Evolutionary conservation across 352 stramenopile genomes (phyloP).

Genomic region (Blastocystis sp.): DNA sequence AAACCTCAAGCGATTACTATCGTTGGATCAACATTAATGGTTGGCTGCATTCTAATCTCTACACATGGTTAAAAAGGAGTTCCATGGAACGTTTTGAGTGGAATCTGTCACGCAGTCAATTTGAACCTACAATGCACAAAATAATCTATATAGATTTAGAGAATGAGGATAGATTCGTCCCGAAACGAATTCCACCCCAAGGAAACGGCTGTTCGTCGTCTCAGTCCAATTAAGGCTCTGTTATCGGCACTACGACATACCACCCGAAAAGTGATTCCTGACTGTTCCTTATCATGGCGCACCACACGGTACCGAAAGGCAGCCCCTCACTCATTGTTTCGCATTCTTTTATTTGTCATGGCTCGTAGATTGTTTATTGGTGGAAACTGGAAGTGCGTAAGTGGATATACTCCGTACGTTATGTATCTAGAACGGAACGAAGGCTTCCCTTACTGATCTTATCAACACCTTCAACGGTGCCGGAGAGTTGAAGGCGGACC

Average conservation of each 20-base stretch:
- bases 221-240: background rate
- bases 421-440: constrained; percentile 64
- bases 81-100: too few species aligned
- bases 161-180: background rate
- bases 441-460: constrained; percentile 64
- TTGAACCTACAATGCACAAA: background rate
- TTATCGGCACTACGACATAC: background rate
- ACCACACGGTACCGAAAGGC: background rate
- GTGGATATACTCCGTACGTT: constrained; percentile 59
- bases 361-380: constrained; percentile 68
- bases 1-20: too few species aligned
- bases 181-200: constrained; percentile 22
- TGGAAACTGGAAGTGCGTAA: constrained; percentile 71
- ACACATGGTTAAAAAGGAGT: too few species aligned
- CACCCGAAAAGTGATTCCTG: background rate
- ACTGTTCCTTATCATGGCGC: background rate
- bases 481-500: constrained; percentile 60
- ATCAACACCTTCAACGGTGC: constrained; percentile 65
- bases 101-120: too few species aligned
- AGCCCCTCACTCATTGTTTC: constrained; percentile 47
- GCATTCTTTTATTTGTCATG: constrained; percentile 59
- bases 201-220: constrained; percentile 6
- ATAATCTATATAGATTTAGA: background rate
- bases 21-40: too few species aligned
- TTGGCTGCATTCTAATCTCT: too few species aligned